phyloP scores from a whole-genome alignment of 2,329 filamentous ascomycete species.

The Lachnellula hyalina region DNA sequence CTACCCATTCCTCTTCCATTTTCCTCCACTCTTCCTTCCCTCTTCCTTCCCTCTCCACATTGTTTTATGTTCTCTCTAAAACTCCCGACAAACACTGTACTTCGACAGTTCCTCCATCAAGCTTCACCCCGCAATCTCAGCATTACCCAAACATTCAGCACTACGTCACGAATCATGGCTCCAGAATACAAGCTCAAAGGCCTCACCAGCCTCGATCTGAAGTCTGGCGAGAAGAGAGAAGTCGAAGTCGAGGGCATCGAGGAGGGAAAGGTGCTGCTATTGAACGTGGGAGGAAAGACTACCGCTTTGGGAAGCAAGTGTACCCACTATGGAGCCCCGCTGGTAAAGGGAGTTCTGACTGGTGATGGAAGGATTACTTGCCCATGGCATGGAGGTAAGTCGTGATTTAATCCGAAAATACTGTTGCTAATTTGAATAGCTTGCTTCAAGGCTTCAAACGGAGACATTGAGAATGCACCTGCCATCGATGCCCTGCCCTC shows the following conservation, averaged over 20 bases:
- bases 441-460: conserved; percentile 84
- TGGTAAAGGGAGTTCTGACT: conserved; percentile 80
- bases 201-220: conserved; percentile 66
- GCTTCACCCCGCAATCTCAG: conserved; percentile 10
- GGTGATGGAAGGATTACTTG: conserved; percentile 81
- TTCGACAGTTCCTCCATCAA: conserved; percentile 12
- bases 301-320: conserved; percentile 81
- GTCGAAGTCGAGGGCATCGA: conserved; percentile 87
- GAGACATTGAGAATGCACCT: conserved; percentile 92
- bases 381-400: conserved; percentile 88
- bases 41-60: not conserved
- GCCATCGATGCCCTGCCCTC: conserved; percentile 80
- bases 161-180: conserved; percentile 31
- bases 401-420: not conserved
- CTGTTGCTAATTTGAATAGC: conserved; percentile 44
- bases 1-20: not conserved
- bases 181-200: conserved; percentile 69
- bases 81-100: conserved; percentile 5
- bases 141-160: conserved; percentile 14
- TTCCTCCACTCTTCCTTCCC: not conserved
- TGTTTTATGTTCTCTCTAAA: conserved; percentile 14
- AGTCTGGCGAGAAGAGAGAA: conserved; percentile 79
- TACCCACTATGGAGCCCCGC: conserved; percentile 85
- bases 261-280: conserved; percentile 76
- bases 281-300: conserved; percentile 70